A percentile compares a stretch with the other conserved stretches of the same genome.
These are phyloP conservation scores for Postia placenta DNA, from an alignment of 768 basidiomycete genomes.

Conservation along the genomic window DNA sequence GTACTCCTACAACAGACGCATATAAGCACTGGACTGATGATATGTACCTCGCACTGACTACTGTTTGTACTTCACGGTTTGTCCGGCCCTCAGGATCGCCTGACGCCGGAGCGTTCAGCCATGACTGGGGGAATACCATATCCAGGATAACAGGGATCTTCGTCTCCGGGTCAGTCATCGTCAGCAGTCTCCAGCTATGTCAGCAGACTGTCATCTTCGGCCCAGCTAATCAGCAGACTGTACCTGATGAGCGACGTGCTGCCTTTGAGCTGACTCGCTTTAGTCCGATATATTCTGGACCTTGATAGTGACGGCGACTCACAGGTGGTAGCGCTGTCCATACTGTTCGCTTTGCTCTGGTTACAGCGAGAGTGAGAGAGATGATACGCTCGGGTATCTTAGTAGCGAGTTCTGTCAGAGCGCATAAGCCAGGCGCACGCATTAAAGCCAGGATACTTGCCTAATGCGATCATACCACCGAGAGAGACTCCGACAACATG, in stretches of 20 bases:
- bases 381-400: constrained; percentile 61
- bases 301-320: neutral
- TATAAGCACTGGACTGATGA: neutral
- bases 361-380: constrained; percentile 63
- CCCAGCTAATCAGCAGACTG: neutral
- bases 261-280: neutral
- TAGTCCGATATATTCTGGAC: neutral
- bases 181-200: constrained; percentile 27
- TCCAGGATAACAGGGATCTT: constrained; percentile 46
- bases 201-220: neutral
- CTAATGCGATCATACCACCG: constrained; percentile 83
- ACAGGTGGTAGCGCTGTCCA: constrained; percentile 3
- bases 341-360: constrained; percentile 48
- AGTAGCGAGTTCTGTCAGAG: constrained; percentile 52
- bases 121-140: constrained; percentile 55
- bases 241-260: constrained; percentile 2
- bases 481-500: constrained; percentile 73
- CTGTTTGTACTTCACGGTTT: constrained; percentile 53
- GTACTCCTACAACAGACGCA: constrained; percentile 31
- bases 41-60: constrained; percentile 30
- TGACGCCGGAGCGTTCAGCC: constrained; percentile 51
- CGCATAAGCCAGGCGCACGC: neutral
- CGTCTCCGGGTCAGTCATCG: constrained; percentile 33
- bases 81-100: constrained; percentile 53
- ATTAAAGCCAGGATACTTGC: constrained; percentile 26